These are phyloP conservation scores for Penicillium aurantiogriseum DNA, from an alignment of 2,329 filamentous ascomycete species.

Conservation along the genomic window DNA sequence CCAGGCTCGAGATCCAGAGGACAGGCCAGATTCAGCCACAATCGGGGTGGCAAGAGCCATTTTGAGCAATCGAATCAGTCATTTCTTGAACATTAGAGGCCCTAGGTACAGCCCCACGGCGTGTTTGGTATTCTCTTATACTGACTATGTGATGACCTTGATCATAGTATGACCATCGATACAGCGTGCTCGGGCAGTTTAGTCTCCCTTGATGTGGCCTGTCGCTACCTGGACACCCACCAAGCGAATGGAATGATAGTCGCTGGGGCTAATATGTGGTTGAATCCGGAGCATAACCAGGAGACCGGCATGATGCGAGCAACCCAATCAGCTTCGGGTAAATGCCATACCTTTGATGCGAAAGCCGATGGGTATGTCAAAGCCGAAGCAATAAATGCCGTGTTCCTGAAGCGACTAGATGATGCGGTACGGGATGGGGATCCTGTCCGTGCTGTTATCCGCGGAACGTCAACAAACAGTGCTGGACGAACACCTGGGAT, in stretches of 20 bases:
- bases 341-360: background rate
- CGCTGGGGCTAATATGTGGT: conserved; percentile 26
- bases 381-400: background rate
- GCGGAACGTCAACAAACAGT: conserved; percentile 35
- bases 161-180: conserved; percentile 24
- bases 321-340: background rate
- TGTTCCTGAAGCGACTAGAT: background rate
- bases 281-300: conserved; percentile 23
- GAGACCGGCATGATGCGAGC: background rate
- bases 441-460: background rate
- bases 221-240: conserved; percentile 19
- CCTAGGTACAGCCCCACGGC: conserved; percentile 7
- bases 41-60: conserved; percentile 24
- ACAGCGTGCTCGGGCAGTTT: conserved; percentile 30
- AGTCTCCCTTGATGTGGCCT: conserved; percentile 31
- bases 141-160: too few species aligned
- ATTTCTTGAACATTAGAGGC: conserved; percentile 29
- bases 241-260: conserved; percentile 22
- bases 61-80: conserved; percentile 30
- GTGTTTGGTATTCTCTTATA: too few species aligned
- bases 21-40: conserved; percentile 1
- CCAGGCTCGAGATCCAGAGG: conserved; percentile 5
- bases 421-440: background rate
- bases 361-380: background rate
- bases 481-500: conserved; percentile 46